Evolutionary conservation across 192 early-diverging fungal species (phyloP), one percentile per base, ranked within the genome.

Genomic region (Gonapodya sp.): DNA sequence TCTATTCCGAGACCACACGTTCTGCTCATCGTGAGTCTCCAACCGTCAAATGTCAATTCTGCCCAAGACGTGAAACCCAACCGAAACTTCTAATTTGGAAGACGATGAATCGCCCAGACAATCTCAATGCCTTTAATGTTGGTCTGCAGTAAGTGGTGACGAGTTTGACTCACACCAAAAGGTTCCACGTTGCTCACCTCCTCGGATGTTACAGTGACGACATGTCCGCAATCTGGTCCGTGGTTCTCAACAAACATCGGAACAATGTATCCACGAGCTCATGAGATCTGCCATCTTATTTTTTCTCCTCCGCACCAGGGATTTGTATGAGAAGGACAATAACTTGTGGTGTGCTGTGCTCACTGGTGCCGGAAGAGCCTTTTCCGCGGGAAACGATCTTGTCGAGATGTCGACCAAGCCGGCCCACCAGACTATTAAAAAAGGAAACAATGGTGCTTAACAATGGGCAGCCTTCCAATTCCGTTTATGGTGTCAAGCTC

Each of bases 291-390:
- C 31, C n/a, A n/a, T n/a, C n/a, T n/a, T n/a, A n/a, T n/a, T n/a
- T n/a, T n/a, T n/a, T n/a, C n/a, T n/a, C n/a, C n/a, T n/a, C n/a
- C n/a, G n/a, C 31, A 31, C 75, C 8, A 18, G 18, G 75, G 75
- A 77, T 33, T 31, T 32, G 30, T 77, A 77, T 34, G 75, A 77
- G 75, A 77, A 77, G 75, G 75, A 77, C 75, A 33, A 77, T 33
- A 34, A 77, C 75, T 34, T 77, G 30, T 77, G 75, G 75, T 18
- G 18, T 34, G 34, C 34, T 16, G 75, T 77, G 75, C 75, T 77
- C 75, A 77, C 75, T 34, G 75, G 75, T 34, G 34, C 18, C 31
- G 75, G 75, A 34, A 16, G 75, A 8, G 75, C 75, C 8, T 77
- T 77, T 34, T 77, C 75, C 8, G 75, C 75, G 2, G 75, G 75